Base-by-base conservation (phyloP, 169 alveolate genomes). In the Fabrea salina region DNA sequence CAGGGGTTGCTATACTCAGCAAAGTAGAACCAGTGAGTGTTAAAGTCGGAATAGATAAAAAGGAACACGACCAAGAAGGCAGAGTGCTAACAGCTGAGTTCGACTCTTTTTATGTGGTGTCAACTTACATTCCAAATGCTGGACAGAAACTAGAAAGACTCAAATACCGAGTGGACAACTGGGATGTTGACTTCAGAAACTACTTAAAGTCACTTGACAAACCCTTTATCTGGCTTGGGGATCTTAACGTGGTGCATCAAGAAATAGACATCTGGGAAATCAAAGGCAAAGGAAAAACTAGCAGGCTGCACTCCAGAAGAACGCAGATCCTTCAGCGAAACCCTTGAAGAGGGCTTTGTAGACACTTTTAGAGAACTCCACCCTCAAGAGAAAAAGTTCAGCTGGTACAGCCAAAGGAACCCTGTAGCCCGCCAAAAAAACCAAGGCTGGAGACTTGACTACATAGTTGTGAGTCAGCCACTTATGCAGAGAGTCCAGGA, bases 401-500 rank as follows among this genome's bases (percentile, higher is more conserved):
- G 91, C 16, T 92, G 66, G 61, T 92, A 86, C 81, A 79, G 84
- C 80, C 67, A 61, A 6, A 82, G 91, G 79, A 47, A 16, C 19
- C 53, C 79, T 0, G 71, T 61, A 11, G 76, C 79, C 6, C 87
- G 92, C 74, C 57, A 58, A n/a, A 53, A 81, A 7, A 89, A 92
- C 59, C 83, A 82, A 67, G 96, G 96, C 44, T 92, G 96, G 95
- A 84, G 96, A 77, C 56, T 92, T 25, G 96, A 92, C 77, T 92
- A 92, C 66, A 86, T 89, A 53, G 82, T 89, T 1, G 87, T 88
- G 0, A 78, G 82, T 51, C 32, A 86, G 25, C 61, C 53, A 8
- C 32, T 74, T 25, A 56, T 81, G 40, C 53, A 25, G 4, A 51
- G 74, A 0, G 87, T 91, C 4, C 50, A 44, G 0, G 85, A 80